Evolutionary conservation across 495 filamentous ascomycete species (phyloP), one percentile per base, ranked within the genome.

Genomic region (Neurospora discreta): DNA sequence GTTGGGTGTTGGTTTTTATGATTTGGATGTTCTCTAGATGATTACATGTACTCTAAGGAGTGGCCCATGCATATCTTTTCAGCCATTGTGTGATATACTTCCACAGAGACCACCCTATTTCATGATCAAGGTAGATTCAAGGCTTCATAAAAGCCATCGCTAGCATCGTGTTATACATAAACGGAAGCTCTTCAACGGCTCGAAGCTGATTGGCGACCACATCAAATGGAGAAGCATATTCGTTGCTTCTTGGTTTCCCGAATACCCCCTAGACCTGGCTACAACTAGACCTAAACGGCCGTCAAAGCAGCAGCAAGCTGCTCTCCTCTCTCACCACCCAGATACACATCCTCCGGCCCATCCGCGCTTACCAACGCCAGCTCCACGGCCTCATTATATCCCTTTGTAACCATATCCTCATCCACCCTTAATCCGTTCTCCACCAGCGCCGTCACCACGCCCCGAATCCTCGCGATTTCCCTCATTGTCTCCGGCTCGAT

Each of bases 401-500:
- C 92, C 70, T 82, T 87, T 76, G 88, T 90, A 16, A 98, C 90
- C 80, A 93, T 93, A 36, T 96, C 94, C 82, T 98, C 95, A 78
- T 98, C 96, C 41, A 99, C 94, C 38, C 90, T 86, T 30, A 93
- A 81, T 3, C 93, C 91, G n/a, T 88, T 85, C 79, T 93, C 91
- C 15, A 95, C 90, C 73, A 99, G 80, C 10, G 92, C 90, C 69
- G 85, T 89, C 41, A 99, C 90, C 69, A 93, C 91, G 20, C 93
- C 90, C 5, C 89, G 82, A 41, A 98, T 80, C 67, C 95, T 86
- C 38, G 92, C 88, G 79, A 99, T 98, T 84, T 98, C 96, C 71
- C 90, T 86, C 80, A 94, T 88, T 40, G 94, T 95, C 65, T 87
- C 89, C 0, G 86, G 79, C 4, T 85, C 78, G 73, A 99, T 93